phyloP scores from a whole-genome alignment of 2,329 filamentous ascomycete genomes.

The Xylariaceae sp. region DNA sequence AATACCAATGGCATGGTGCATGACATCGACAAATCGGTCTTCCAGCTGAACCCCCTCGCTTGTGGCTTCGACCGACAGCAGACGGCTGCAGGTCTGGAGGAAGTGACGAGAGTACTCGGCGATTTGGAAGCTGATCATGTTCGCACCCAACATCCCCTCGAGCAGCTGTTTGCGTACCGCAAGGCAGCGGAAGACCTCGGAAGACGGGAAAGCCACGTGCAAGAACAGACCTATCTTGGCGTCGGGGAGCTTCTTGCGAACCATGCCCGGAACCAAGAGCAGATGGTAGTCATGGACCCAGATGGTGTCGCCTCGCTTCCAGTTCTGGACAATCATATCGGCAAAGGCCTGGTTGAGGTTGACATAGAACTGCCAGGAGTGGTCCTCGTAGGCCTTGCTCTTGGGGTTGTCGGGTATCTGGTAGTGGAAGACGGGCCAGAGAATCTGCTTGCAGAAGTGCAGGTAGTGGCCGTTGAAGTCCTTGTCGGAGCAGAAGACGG shows the following conservation, averaged over 20 bases:
- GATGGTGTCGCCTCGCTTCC: constrained; percentile 86
- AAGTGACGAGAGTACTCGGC: constrained; percentile 92
- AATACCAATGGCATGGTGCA: constrained; percentile 81
- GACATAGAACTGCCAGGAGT: constrained; percentile 93
- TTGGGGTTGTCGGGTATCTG: constrained; percentile 97
- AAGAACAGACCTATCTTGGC: constrained; percentile 95
- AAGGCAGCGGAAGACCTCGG: constrained; percentile 89
- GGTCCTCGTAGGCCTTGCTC: constrained; percentile 95
- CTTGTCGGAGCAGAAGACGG: constrained; percentile 80
- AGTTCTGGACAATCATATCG: constrained; percentile 80
- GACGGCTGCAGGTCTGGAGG: constrained; percentile 86
- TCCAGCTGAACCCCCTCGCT: constrained; percentile 84
- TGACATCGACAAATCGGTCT: constrained; percentile 86
- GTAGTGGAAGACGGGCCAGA: constrained; percentile 98
- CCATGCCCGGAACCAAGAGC: constrained; percentile 78
- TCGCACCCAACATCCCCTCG: constrained; percentile 87
- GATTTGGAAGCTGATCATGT: constrained; percentile 89
- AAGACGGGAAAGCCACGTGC: constrained; percentile 91
- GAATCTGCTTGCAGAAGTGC: constrained; percentile 94
- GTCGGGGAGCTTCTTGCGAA: constrained; percentile 82
- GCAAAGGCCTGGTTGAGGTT: constrained; percentile 91
- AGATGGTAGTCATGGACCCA: constrained; percentile 97
- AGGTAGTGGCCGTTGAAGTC: constrained; percentile 93
- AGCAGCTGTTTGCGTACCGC: constrained; percentile 80
- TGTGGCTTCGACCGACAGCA: constrained; percentile 84